Percentiles rank a stretch among this genome's conserved stretches.
Conservation (phyloP, 495 filamentous ascomycete species). For the Chaetomidium leptoderma region DNA sequence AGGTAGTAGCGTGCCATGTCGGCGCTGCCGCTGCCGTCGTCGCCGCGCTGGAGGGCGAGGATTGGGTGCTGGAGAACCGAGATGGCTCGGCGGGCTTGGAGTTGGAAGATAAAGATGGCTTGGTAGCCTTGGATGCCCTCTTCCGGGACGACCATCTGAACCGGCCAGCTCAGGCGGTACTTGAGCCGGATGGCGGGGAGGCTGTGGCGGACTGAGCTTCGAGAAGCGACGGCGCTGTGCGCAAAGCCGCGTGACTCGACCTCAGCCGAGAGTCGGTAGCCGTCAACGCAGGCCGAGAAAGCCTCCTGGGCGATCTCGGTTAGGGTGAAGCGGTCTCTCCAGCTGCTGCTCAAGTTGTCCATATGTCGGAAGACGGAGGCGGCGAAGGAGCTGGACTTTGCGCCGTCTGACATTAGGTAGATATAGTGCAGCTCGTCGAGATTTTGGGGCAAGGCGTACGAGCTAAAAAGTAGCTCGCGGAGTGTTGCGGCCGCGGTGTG, state of each 20-base stretch:
- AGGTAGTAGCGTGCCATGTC: constrained; percentile 52
- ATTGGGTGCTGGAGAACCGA: constrained; percentile 60
- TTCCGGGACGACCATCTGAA: constrained; percentile 73
- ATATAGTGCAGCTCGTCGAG: constrained; percentile 65
- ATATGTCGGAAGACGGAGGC: constrained; percentile 71
- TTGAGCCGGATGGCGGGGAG: constrained; percentile 55
- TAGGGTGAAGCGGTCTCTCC: constrained; percentile 79
- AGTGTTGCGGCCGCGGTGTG: constrained; percentile 62
- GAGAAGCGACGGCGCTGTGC: constrained; percentile 32
- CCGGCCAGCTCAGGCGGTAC: constrained; percentile 73
- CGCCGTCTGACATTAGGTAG: constrained; percentile 70
- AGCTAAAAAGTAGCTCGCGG: constrained; percentile 59
- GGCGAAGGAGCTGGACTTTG: constrained; percentile 57
- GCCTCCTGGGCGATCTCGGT: constrained; percentile 73
- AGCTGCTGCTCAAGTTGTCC: constrained; percentile 59
- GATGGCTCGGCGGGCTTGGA: constrained; percentile 72
- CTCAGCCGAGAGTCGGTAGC: constrained; percentile 53
- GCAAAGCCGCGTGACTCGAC: constrained; percentile 43
- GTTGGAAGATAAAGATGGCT: constrained; percentile 64
- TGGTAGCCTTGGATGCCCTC: constrained; percentile 61
- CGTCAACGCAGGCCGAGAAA: constrained; percentile 55
- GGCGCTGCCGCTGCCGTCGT: constrained; percentile 17
- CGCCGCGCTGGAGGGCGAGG: constrained; percentile 29
- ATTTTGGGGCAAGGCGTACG: constrained; percentile 61
- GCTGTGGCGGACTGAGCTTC: constrained; percentile 44